These are phyloP conservation scores for Podospora didyma DNA, from an alignment of 495 filamentous ascomycete genomes.

Conservation along the genomic window DNA sequence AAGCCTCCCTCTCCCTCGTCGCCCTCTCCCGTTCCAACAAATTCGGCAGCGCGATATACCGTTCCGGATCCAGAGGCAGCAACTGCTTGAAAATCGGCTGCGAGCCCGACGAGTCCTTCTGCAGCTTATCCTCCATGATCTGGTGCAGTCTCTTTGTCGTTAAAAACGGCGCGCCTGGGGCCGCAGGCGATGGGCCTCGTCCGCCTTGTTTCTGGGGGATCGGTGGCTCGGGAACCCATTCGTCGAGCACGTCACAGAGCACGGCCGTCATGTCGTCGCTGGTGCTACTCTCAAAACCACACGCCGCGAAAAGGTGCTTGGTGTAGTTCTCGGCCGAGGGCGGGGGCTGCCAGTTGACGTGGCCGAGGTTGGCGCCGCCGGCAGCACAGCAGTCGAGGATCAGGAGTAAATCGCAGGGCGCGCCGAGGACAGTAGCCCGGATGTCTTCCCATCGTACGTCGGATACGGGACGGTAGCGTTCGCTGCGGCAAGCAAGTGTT, in stretches of 20 bases:
- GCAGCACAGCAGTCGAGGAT: conserved; percentile 36
- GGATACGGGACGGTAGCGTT: conserved; percentile 29
- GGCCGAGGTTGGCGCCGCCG: conserved; percentile 24
- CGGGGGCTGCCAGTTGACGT: conserved; percentile 21
- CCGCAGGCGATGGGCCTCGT: neutral
- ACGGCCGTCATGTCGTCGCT: conserved; percentile 33
- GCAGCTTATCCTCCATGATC: conserved; percentile 29
- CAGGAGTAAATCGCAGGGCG: conserved; percentile 27
- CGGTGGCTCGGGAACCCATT: conserved; percentile 7
- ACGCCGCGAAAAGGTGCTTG: conserved; percentile 33
- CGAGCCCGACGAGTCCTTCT: conserved; percentile 20
- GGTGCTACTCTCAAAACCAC: conserved; percentile 33
- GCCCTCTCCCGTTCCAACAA: neutral
- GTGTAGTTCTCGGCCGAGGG: conserved; percentile 21
- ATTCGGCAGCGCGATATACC: conserved; percentile 30
- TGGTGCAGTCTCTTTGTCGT: conserved; percentile 33
- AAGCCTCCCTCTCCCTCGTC: neutral
- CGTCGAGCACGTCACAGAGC: conserved; percentile 27
- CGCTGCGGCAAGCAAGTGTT: conserved; percentile 13
- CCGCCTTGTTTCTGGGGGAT: neutral
- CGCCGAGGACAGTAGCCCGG: conserved; percentile 21
- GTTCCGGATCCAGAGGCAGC: conserved; percentile 29
- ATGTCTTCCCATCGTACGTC: conserved; percentile 25
- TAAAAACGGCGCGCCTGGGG: conserved; percentile 1
- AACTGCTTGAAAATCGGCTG: conserved; percentile 36